Percentiles rank a stretch among this genome's conserved stretches.
These are phyloP conservation scores for Speleostelium caveatum DNA, from an alignment of 78 protist species.

Conservation along the genomic window DNA sequence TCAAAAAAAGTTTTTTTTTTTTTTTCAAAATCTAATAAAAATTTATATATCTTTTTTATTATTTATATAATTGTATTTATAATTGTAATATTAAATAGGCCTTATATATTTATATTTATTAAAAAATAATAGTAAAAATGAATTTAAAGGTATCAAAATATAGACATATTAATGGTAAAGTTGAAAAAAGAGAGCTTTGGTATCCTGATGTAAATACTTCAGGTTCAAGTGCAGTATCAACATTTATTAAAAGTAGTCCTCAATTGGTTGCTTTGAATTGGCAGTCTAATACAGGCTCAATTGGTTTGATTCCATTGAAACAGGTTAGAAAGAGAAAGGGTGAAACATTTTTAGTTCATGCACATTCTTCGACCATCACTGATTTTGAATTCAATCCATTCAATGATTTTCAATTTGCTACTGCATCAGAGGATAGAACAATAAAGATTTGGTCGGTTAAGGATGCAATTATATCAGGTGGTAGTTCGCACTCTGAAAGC, in stretches of 20 bases:
- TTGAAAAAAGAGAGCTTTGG: conserved; percentile 72
- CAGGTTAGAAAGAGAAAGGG: conserved; percentile 64
- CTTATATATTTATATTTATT: background rate
- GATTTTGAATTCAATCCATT: conserved; percentile 84
- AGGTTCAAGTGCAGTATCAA: conserved; percentile 7
- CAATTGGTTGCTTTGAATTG: conserved; percentile 73
- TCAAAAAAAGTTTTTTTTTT: background rate
- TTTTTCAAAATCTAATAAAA: no score
- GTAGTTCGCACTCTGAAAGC: background rate
- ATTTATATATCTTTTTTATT: no score
- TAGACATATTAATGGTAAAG: conserved; percentile 32
- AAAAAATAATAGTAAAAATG: background rate
- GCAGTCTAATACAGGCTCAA: conserved; percentile 77
- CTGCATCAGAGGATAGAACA: conserved; percentile 82
- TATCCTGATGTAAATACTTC: conserved; percentile 72
- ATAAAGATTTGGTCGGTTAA: conserved; percentile 64
- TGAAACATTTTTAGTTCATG: conserved; percentile 58
- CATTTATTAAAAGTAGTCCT: conserved; percentile 38
- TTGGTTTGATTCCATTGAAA: conserved; percentile 69
- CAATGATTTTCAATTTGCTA: conserved; percentile 44
- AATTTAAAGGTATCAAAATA: conserved; percentile 55
- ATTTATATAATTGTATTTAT: no score
- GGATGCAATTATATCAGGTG: conserved; percentile 7
- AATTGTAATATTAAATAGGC: background rate
- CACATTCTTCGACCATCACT: conserved; percentile 50